Percentiles rank a stretch among this genome's conserved stretches.
phyloP scores from a whole-genome alignment of 208 protist genomes.

The Trypanosoma grayi region DNA sequence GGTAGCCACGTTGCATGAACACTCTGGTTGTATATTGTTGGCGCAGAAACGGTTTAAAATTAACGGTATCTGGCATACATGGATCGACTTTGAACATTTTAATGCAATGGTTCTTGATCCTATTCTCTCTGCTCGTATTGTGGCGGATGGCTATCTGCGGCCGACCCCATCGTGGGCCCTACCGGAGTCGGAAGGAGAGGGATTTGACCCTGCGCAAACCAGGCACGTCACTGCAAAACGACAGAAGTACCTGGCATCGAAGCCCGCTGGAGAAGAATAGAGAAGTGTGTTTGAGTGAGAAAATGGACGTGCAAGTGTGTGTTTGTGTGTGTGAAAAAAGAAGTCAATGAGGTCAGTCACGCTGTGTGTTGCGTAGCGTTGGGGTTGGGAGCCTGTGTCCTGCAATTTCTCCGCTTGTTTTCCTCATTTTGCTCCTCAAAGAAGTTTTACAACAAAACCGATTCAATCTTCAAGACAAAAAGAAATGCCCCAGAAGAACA shows the following conservation, averaged over 20 bases:
- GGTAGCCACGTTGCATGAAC: constrained; percentile 84
- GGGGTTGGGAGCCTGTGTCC: no score
- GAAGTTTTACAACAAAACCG: constrained; percentile 2
- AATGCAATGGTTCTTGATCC: constrained; percentile 46
- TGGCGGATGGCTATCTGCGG: constrained; percentile 71
- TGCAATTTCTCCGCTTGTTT: background rate
- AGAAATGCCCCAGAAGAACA: constrained; percentile 27
- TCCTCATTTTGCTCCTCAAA: background rate
- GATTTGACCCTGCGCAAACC: constrained; percentile 85
- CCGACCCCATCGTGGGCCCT: constrained; percentile 79
- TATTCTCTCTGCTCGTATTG: constrained; percentile 25
- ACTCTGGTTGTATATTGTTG: constrained; percentile 89
- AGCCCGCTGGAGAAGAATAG: background rate
- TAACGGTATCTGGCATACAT: constrained; percentile 67
- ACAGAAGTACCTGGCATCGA: constrained; percentile 33
- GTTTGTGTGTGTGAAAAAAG: no score
- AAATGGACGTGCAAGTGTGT: no score
- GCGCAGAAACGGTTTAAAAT: constrained; percentile 67
- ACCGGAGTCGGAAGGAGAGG: constrained; percentile 49
- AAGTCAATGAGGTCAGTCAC: no score
- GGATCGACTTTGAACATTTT: constrained; percentile 91
- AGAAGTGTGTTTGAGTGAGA: background rate
- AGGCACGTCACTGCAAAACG: constrained; percentile 58
- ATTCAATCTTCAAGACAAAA: background rate
- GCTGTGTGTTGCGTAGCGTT: no score